phyloP scores from a whole-genome alignment of 768 basidiomycete species.

The Mycena capillaripes region DNA sequence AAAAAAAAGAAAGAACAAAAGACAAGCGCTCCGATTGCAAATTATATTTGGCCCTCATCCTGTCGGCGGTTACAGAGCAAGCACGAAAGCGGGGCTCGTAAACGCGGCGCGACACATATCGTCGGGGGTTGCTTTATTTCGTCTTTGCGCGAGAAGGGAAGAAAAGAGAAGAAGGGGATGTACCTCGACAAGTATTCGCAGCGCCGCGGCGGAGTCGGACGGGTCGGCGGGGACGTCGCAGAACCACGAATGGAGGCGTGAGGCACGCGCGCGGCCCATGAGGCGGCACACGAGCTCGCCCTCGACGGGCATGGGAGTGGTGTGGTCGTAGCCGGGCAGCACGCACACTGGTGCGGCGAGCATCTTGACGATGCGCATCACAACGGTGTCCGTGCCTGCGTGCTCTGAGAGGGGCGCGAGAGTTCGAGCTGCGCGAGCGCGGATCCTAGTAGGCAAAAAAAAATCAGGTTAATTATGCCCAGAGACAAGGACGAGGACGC shows the following conservation, averaged over 20 bases:
- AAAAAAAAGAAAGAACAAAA: background rate
- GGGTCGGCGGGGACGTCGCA: slow-evolving; percentile 1
- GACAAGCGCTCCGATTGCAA: slow-evolving; percentile 36
- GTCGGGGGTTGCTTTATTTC: slow-evolving; percentile 34
- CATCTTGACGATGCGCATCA: slow-evolving; percentile 45
- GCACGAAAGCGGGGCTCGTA: slow-evolving; percentile 14
- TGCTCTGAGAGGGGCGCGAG: slow-evolving; percentile 37
- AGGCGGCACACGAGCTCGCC: slow-evolving; percentile 24
- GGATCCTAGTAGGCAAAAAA: no score
- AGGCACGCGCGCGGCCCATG: slow-evolving; percentile 19
- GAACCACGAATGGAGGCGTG: slow-evolving; percentile 20
- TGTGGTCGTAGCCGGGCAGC: slow-evolving; percentile 29
- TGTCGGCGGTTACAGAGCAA: slow-evolving; percentile 36
- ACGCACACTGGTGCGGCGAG: slow-evolving; percentile 26
- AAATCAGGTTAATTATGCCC: background rate
- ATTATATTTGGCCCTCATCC: slow-evolving; percentile 36
- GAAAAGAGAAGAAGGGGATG: background rate
- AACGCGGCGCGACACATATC: slow-evolving; percentile 28
- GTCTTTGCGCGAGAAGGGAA: slow-evolving; percentile 14
- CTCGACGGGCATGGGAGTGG: slow-evolving; percentile 26
- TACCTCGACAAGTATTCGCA: slow-evolving; percentile 29
- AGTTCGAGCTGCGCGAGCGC: slow-evolving; percentile 35
- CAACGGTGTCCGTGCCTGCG: slow-evolving; percentile 46
- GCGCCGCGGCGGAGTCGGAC: slow-evolving; percentile 14
- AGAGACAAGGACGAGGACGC: background rate